These are phyloP conservation scores for Trichoderma breve DNA, from an alignment of 2,329 filamentous ascomycete species.

Conservation along the genomic window DNA sequence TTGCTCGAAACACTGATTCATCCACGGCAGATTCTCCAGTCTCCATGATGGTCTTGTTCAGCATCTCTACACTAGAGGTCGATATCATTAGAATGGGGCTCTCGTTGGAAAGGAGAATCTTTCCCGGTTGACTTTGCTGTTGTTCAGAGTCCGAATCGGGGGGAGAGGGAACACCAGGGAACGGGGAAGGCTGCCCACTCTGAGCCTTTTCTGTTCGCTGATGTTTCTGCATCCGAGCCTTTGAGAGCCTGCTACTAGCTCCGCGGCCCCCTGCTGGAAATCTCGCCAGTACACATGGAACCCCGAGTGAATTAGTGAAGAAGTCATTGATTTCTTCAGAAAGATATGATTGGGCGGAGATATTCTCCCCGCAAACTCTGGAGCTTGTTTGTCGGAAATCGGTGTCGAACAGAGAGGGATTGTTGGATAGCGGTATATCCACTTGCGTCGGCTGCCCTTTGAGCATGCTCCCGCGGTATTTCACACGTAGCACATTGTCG, in stretches of 20 bases:
- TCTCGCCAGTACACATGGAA: constrained; percentile 79
- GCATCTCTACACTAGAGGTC: constrained; percentile 69
- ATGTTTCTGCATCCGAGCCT: constrained; percentile 64
- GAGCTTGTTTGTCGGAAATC: constrained; percentile 49
- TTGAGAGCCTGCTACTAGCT: constrained; percentile 64
- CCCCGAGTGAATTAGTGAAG: constrained; percentile 71
- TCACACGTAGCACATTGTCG: constrained; percentile 62
- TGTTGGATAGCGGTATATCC: constrained; percentile 63
- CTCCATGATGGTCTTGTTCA: constrained; percentile 70
- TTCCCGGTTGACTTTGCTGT: constrained; percentile 31
- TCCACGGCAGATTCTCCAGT: constrained; percentile 63
- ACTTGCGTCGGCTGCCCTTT: constrained; percentile 38
- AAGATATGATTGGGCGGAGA: constrained; percentile 69
- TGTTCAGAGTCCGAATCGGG: constrained; percentile 56
- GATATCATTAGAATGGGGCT: constrained; percentile 88
- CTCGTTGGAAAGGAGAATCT: constrained; percentile 86
- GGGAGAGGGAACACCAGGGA: constrained; percentile 53
- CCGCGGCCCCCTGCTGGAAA: constrained; percentile 69
- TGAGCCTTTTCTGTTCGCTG: constrained; percentile 36
- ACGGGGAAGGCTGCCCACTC: constrained; percentile 50
- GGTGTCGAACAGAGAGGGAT: constrained; percentile 56
- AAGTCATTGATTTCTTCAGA: constrained; percentile 66
- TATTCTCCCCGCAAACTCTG: constrained; percentile 78
- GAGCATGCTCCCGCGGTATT: constrained; percentile 40
- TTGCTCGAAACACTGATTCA: constrained; percentile 80